phyloP scores from a whole-genome alignment of 2,329 filamentous ascomycete species.

The Xylaria sp. region DNA sequence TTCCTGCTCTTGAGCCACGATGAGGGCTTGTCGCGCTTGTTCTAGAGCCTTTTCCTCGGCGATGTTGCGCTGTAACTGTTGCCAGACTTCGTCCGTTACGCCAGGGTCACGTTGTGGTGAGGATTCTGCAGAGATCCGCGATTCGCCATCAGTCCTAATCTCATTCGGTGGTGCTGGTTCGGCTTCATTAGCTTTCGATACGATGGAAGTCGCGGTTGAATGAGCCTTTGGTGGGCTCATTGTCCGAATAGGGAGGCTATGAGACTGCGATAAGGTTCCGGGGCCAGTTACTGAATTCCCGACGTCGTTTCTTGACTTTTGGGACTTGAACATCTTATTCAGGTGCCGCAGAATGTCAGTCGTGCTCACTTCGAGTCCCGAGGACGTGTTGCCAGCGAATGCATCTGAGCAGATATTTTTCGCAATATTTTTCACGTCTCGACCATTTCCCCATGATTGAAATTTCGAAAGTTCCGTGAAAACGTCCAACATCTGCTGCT shows the following conservation, averaged over 20 bases:
- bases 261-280: background rate
- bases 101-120: conserved; percentile 10
- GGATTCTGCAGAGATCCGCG: background rate
- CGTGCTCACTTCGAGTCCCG: conserved; percentile 3
- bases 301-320: background rate
- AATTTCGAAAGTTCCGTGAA: background rate
- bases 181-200: background rate
- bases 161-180: background rate
- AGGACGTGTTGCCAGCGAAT: conserved; percentile 4
- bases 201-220: background rate
- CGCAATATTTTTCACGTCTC: background rate
- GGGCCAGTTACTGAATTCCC: background rate
- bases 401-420: conserved; percentile 13
- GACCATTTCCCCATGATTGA: background rate
- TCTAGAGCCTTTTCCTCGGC: conserved; percentile 4
- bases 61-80: conserved; percentile 10
- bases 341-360: conserved; percentile 5
- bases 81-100: conserved; percentile 13
- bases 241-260: conserved; percentile 2
- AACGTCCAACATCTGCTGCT: background rate
- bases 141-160: background rate
- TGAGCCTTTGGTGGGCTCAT: background rate
- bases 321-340: conserved; percentile 1
- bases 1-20: conserved; percentile 14
- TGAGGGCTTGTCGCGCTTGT: conserved; percentile 8